Base-by-base conservation (phyloP, 148 eudicot species). In the Diospyros lotus region DNA sequence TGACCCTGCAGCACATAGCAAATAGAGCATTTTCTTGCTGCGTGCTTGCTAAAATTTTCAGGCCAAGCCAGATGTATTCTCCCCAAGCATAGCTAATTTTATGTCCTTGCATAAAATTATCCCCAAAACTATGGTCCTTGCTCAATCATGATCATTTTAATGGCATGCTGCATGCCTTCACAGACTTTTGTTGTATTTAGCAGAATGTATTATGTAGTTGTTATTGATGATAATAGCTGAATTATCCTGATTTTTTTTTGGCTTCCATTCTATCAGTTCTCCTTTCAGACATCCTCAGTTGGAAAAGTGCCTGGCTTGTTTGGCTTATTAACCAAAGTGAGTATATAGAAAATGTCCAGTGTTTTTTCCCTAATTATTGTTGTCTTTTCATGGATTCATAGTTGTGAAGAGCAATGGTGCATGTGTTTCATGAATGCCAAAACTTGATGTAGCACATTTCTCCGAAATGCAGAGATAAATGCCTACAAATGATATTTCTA, bases 241-340 rank as follows among this genome's bases (percentile, higher is more conserved):
- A 11, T 15, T 48, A 69, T 73, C 56, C 17, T 56, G 56, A 28
- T 61, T 73, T 51, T 70, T 51, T 38, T 61, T 74, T 43, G 55
- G 53, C 38, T 44, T 4, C 4, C 8, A 15, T 73, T 62, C 15
- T 89, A 50, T 69, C 89, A 94, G 97, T 48, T 93, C 59, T 68
- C 88, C 5, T 87, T 89, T 73, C 86, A 78, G 76, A 80, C 79
- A 50, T 83, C 90, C 58, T 78, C 88, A 42, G 73, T 76, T 64
- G 84, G 82, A 73, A 76, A 86, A 56, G 68, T 18, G 63, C 76
- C 84, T 59, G 91, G 90, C 75, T 9, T 79, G 67, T 62, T 94
- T 54, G 82, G 84, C 60, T 58, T 69, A 64, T 78, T 95, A 60
- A 90, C 84, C 7, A 80, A 83, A 85, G 99, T 93, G 76, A 84